Evolutionary conservation across 805 yeast genomes (phyloP).

Genomic region (Yamadazyma sp.): DNA sequence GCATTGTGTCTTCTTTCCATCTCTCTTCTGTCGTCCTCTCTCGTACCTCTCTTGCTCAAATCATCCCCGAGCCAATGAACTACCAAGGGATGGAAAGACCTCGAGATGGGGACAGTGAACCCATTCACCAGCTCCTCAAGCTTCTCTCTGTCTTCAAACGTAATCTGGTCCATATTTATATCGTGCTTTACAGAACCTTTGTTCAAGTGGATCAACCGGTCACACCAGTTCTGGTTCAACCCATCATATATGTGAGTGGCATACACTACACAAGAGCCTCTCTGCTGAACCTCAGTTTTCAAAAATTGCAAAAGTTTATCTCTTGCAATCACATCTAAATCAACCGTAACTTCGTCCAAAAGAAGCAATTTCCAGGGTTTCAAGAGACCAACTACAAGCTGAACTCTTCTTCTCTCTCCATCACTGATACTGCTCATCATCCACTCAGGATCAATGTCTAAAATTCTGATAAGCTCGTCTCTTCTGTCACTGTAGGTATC

Average conservation of each 20-base stretch:
- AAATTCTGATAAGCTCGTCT: constrained; percentile 67
- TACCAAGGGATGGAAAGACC: constrained; percentile 72
- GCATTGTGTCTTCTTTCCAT: constrained; percentile 51
- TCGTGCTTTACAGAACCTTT: constrained; percentile 55
- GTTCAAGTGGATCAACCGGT: constrained; percentile 73
- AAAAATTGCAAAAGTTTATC: constrained; percentile 69
- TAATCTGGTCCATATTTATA: constrained; percentile 28
- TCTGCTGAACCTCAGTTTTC: constrained; percentile 63
- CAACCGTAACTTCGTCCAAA: constrained; percentile 97
- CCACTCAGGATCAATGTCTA: constrained; percentile 89
- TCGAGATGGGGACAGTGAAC: constrained; percentile 42
- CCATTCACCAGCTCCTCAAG: constrained; percentile 5
- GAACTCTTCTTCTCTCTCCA: constrained; percentile 94
- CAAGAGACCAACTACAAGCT: constrained; percentile 86
- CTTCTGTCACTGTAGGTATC: constrained; percentile 67
- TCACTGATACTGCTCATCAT: constrained; percentile 89
- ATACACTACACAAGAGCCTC: constrained; percentile 79
- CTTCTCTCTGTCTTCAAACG: constrained; percentile 22
- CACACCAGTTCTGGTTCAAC: constrained; percentile 79
- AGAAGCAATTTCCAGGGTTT: constrained; percentile 86
- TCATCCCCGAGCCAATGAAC: constrained; percentile 63
- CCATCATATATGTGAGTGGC: constrained; percentile 98
- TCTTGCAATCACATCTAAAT: constrained; percentile 89
- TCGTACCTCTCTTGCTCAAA: constrained; percentile 52
- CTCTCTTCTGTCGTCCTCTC: constrained; percentile 44